Base-by-base conservation (phyloP, 805 yeast genomes). In the Metschnikowia shivogae region DNA sequence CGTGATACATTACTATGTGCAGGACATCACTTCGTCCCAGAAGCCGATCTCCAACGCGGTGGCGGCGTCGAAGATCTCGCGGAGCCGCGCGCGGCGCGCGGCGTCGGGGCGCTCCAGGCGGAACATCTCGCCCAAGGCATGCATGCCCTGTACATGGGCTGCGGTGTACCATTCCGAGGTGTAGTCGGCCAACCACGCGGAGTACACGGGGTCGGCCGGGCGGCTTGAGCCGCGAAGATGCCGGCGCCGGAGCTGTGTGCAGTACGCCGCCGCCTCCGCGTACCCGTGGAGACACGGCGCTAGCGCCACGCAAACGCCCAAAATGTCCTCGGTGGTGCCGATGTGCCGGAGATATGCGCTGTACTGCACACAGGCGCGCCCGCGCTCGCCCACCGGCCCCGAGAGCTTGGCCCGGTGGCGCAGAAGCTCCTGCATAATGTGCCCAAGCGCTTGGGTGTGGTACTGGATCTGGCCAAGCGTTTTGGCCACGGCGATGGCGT, bases 211-310 rank as follows among this genome's bases (percentile, higher is more conserved):
- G 17, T 39, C 44, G 5, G 59, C 63, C 22, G 48, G 39, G 7
- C 50, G 19, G 1, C 45, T 42, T 20, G 59, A 43, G 3, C 39
- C 58, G 5, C 68, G 66, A 19, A 62, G 54, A 19, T 39, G 37
- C 10, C 42, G 12, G 14, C 40, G 27, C 36, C 68, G 44, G 4
- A 62, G 44, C 3, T 45, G 35, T 7, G 39, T 35, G 1, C 70
- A 77, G 52, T 47, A 64, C 2, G 47, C 34, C 0, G 79, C 77
- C 1, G 89, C 89, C 39, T 76, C 71, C 30, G 76, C 76, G 59
- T 84, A 84, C 1, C 95, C 95, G 58, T 81, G 75, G 39, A 85
- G 63, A 61, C 95, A 86, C 1, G 95, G 93, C 6, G 88, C 77
- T 43, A 85, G 62, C 0, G 92, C 86, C 6, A 82, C 75, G 46